Base-by-base conservation (phyloP, 345 rosid species). In the Eucalyptus albens region DNA sequence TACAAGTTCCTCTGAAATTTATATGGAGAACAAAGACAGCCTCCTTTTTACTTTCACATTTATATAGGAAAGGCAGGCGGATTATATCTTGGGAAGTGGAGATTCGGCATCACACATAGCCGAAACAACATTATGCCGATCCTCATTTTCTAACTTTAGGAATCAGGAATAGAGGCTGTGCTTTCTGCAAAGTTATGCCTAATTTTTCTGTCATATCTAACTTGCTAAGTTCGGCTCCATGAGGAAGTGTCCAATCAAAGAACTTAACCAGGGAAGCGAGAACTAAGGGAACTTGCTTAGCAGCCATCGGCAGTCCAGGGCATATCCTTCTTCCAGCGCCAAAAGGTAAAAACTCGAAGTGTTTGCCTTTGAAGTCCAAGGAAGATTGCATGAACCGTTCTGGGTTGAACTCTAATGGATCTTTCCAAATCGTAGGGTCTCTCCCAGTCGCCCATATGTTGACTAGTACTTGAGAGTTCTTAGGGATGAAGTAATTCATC, bases 271-370 rank as follows among this genome's bases (percentile, higher is more conserved):
- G 88, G 55, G 92, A 86, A 42, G 86, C 92, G 86, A 92, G 27
- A 33, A 89, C 69, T 69, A 91, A 59, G 85, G 87, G 91, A 82
- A 91, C 47, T 88, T 83, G 89, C 37, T 87, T 88, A 11, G 59
- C 56, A 3, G 59, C 94, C 45, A 91, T 27, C 5, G 87, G 89
- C 90, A 92, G 65, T 51, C 93, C 91, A 2, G 91, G 92, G 55
- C 93, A 92, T 6, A 91, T 91, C 50, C 93, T 90, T 87, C 91
- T 88, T 37, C 93, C 91, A 2, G 91, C 85, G 15, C 93, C 91
- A 40, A 91, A 91, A 8, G 92, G 92, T 13, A 69, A 87, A 49
- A 87, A 86, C 89, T 91, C 85, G 11, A 85, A 91, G 26, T 87
- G 67, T 17, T 50, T 87, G 33, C 92, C 91, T 51, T 81, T 87